Percentiles rank a stretch among this genome's conserved stretches.
These are phyloP conservation scores for Verbascum thapsus DNA, from an alignment of 257 asterid species.

Conservation along the genomic window DNA sequence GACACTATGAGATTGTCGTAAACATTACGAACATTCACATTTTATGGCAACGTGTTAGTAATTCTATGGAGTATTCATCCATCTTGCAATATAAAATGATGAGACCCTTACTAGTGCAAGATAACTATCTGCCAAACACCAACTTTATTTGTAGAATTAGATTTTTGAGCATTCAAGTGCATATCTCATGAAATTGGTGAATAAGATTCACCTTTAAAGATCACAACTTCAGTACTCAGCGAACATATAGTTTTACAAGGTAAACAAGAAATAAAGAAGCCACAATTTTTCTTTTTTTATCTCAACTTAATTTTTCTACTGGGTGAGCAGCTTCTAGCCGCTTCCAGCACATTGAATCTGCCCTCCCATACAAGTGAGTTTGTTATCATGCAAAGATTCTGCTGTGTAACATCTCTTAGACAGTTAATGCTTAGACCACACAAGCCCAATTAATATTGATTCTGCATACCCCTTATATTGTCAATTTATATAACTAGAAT, in stretches of 20 bases:
- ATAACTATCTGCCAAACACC: neutral
- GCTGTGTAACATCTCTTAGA: neutral
- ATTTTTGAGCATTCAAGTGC: neutral
- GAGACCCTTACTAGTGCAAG: neutral
- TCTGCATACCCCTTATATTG: neutral
- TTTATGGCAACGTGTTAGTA: neutral
- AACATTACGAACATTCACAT: neutral
- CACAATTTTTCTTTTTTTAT: neutral
- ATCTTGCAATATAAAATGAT: neutral
- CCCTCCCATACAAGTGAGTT: neutral
- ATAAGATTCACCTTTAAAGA: too few species aligned
- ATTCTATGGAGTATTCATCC: neutral
- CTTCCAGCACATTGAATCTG: neutral
- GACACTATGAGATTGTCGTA: conserved; percentile 14
- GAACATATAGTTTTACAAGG: neutral
- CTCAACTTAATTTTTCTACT: neutral
- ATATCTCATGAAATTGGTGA: too few species aligned
- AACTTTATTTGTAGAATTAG: conserved; percentile 11
- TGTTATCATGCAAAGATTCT: neutral
- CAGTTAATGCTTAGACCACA: neutral
- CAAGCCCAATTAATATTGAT: neutral
- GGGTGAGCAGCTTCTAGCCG: neutral
- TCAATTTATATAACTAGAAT: neutral
- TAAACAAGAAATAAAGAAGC: too few species aligned
- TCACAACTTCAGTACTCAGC: too few species aligned